phyloP scores from a whole-genome alignment of 2,329 filamentous ascomycete species.

The Cladosporium sp. region DNA sequence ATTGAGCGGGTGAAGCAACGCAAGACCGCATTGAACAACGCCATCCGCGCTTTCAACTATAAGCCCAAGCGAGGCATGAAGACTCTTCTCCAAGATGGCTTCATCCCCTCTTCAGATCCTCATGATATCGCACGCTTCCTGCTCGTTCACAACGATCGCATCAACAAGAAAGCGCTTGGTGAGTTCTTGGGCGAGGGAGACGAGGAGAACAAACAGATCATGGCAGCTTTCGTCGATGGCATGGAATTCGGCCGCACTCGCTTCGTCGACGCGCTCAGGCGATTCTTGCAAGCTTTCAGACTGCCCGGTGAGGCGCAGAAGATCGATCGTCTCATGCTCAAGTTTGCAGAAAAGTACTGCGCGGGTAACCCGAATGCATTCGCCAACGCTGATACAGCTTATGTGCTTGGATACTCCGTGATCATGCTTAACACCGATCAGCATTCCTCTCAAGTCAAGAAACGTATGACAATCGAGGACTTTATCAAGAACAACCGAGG shows the following conservation, averaged over 20 bases:
- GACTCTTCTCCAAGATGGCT: conserved; percentile 76
- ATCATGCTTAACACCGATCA: conserved; percentile 96
- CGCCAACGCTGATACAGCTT: conserved; percentile 96
- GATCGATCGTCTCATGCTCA: conserved; percentile 99
- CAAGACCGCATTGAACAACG: conserved; percentile 89
- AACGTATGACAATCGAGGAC: conserved; percentile 91
- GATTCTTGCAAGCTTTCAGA: conserved; percentile 92
- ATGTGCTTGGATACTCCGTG: conserved; percentile 92
- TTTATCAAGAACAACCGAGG: conserved; percentile 99
- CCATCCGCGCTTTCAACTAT: conserved; percentile 91
- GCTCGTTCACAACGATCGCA: conserved; percentile 67
- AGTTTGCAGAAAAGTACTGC: conserved; percentile 95
- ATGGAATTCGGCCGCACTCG: conserved; percentile 93
- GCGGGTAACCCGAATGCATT: conserved; percentile 95
- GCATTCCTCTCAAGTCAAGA: conserved; percentile 83
- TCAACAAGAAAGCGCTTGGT: conserved; percentile 90
- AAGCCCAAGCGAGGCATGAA: conserved; percentile 96
- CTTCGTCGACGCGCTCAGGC: conserved; percentile 87
- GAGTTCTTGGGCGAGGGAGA: conserved; percentile 96
- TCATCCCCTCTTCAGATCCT: conserved; percentile 77
- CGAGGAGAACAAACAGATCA: conserved; percentile 88
- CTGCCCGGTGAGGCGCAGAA: conserved; percentile 96
- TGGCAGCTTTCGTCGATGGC: conserved; percentile 94
- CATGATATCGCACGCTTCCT: conserved; percentile 84
- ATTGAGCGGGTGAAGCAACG: conserved; percentile 92